Conservation (phyloP, 2,329 filamentous ascomycete genomes). For the Lanzia echinophila region DNA sequence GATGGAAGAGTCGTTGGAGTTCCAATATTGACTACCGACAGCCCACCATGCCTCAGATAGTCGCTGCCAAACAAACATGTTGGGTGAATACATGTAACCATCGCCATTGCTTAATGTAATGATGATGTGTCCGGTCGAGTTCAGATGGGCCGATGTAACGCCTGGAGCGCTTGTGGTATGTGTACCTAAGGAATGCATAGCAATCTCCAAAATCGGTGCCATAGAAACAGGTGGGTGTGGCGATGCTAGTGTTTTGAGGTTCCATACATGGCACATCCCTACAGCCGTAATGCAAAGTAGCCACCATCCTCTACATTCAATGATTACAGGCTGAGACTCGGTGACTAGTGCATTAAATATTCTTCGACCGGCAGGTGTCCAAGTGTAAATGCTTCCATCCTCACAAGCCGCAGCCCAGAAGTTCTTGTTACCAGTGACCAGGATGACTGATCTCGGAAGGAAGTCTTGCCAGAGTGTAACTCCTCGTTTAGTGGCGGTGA, state of each 20-base stretch:
- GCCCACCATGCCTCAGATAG: slow-evolving; percentile 99
- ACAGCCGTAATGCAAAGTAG: slow-evolving; percentile 82
- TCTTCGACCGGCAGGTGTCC: slow-evolving; percentile 86
- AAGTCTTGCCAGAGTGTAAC: slow-evolving; percentile 90
- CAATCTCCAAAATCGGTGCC: slow-evolving; percentile 81
- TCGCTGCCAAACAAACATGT: slow-evolving; percentile 87
- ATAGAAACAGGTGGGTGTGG: slow-evolving; percentile 87
- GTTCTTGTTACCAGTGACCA: slow-evolving; percentile 81
- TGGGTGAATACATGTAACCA: slow-evolving; percentile 80
- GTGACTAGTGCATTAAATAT: slow-evolving; percentile 78
- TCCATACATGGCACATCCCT: slow-evolving; percentile 90
- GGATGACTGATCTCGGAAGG: slow-evolving; percentile 75
- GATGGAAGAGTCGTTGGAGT: slow-evolving; percentile 87
- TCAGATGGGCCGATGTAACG: slow-evolving; percentile 85
- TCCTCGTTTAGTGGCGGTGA: slow-evolving; percentile 75
- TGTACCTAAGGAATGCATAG: slow-evolving; percentile 68
- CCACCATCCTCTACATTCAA: slow-evolving; percentile 87
- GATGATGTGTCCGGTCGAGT: slow-evolving; percentile 77
- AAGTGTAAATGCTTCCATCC: slow-evolving; percentile 82
- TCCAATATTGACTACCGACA: slow-evolving; percentile 97
- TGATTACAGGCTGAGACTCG: slow-evolving; percentile 87
- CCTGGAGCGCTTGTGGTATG: slow-evolving; percentile 73
- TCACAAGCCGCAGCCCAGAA: slow-evolving; percentile 94
- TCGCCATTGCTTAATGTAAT: slow-evolving; percentile 94
- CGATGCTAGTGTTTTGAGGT: slow-evolving; percentile 73